phyloP scores from a whole-genome alignment of 371 early-diverging fungal genomes.

The Mortierella sp. region DNA sequence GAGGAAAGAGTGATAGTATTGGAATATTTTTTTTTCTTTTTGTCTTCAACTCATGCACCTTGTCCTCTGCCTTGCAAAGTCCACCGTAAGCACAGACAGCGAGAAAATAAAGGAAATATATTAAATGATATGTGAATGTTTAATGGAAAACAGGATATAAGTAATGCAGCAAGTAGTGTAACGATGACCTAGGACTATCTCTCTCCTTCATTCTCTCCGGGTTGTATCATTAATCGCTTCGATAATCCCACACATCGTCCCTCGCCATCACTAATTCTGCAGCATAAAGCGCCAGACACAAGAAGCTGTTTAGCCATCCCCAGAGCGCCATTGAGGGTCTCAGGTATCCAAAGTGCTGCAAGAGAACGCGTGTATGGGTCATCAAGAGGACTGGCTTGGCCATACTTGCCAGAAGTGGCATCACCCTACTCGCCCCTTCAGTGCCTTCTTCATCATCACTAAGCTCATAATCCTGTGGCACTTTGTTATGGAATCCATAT shows the following conservation, averaged over 20 bases:
- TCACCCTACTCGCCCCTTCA: slow-evolving; percentile 6
- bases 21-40: neutral
- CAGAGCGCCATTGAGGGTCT: slow-evolving; percentile 43
- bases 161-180: too few relatives aligned
- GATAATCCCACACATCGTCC: slow-evolving; percentile 49
- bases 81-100: too few relatives aligned
- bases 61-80: too few relatives aligned
- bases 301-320: slow-evolving; percentile 49
- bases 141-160: too few relatives aligned
- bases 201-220: too few relatives aligned
- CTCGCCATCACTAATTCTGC: slow-evolving; percentile 42
- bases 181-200: too few relatives aligned
- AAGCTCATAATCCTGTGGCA: slow-evolving; percentile 3
- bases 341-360: slow-evolving; percentile 49
- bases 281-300: slow-evolving; percentile 39
- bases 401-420: slow-evolving; percentile 35
- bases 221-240: slow-evolving; percentile 16
- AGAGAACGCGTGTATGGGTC: slow-evolving; percentile 46
- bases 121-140: neutral
- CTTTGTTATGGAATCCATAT: slow-evolving; percentile 12
- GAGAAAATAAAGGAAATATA: neutral
- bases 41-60: too few relatives aligned
- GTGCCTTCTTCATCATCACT: slow-evolving; percentile 14
- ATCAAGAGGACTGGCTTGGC: slow-evolving; percentile 47
- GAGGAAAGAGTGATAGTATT: neutral